phyloP scores from a whole-genome alignment of 148 eudicot species.

The Euryodendron excelsum region DNA sequence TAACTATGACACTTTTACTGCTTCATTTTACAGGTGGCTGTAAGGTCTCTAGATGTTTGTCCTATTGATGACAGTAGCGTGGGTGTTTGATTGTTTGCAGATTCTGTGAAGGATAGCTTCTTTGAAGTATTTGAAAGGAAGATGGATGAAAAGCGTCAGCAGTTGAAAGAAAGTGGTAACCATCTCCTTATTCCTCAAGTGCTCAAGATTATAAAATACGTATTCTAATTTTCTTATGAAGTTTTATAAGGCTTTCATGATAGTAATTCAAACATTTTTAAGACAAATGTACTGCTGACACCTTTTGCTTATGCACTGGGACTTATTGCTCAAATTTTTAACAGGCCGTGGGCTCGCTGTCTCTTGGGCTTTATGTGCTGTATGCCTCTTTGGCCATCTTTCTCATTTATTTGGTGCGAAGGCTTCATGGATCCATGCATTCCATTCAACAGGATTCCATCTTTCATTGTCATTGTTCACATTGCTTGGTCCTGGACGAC shows the following conservation, averaged over 20 bases:
- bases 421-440: slow-evolving; percentile 83
- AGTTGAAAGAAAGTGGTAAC: slow-evolving; percentile 80
- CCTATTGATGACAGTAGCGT: neutral
- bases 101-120: slow-evolving; percentile 62
- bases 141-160: slow-evolving; percentile 73
- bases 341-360: slow-evolving; percentile 92
- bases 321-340: slow-evolving; percentile 11
- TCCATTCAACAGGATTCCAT: slow-evolving; percentile 95
- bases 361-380: slow-evolving; percentile 96
- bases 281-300: neutral
- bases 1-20: neutral
- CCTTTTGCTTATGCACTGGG: neutral
- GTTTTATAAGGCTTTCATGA: neutral
- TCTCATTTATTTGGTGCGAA: slow-evolving; percentile 86
- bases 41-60: slow-evolving; percentile 5
- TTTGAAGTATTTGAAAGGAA: slow-evolving; percentile 79
- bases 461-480: slow-evolving; percentile 78
- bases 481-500: slow-evolving; percentile 90
- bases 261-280: neutral
- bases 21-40: neutral
- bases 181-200: slow-evolving; percentile 11
- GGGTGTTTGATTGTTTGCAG: slow-evolving; percentile 46
- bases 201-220: neutral
- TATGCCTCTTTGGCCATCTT: slow-evolving; percentile 86
- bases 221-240: neutral